A percentile compares a stretch with the other conserved stretches of the same genome.
Evolutionary conservation across 352 stramenopile species (phyloP).

Genomic region (Pythium dissotocum): DNA sequence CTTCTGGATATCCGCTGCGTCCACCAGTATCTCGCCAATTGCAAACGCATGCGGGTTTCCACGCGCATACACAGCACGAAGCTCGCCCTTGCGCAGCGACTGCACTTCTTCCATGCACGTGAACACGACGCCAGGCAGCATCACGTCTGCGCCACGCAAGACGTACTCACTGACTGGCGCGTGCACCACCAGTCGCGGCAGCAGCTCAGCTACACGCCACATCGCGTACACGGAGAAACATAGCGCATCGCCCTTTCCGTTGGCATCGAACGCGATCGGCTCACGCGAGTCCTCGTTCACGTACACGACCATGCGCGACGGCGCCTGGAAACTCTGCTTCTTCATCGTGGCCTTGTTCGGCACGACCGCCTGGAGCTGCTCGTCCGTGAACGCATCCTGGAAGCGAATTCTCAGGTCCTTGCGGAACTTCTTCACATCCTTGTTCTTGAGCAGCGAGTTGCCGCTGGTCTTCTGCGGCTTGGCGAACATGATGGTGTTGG

Average conservation of each 20-base stretch:
- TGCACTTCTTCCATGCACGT: constrained; percentile 48
- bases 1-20: constrained; percentile 50
- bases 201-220: constrained; percentile 48
- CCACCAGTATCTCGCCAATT: constrained; percentile 76
- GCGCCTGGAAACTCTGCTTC: constrained; percentile 79
- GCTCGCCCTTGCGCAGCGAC: constrained; percentile 60
- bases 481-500: constrained; percentile 55
- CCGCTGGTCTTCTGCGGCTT: constrained; percentile 78
- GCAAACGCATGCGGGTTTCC: constrained; percentile 79
- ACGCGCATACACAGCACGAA: constrained; percentile 67
- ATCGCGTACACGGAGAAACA: constrained; percentile 71
- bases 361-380: constrained; percentile 43
- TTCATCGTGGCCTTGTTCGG: constrained; percentile 42
- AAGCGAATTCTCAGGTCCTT: constrained; percentile 53
- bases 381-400: constrained; percentile 35
- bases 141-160: constrained; percentile 78
- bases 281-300: constrained; percentile 54
- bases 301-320: constrained; percentile 74
- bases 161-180: constrained; percentile 82
- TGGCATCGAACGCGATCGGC: constrained; percentile 70
- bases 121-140: constrained; percentile 82
- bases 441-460: constrained; percentile 81
- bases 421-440: constrained; percentile 86
- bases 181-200: constrained; percentile 68
- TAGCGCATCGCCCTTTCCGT: constrained; percentile 63